A percentile compares a stretch with the other conserved stretches of the same genome.
phyloP scores from a whole-genome alignment of 495 filamentous ascomycete species.

The Penicillium paradoxum region DNA sequence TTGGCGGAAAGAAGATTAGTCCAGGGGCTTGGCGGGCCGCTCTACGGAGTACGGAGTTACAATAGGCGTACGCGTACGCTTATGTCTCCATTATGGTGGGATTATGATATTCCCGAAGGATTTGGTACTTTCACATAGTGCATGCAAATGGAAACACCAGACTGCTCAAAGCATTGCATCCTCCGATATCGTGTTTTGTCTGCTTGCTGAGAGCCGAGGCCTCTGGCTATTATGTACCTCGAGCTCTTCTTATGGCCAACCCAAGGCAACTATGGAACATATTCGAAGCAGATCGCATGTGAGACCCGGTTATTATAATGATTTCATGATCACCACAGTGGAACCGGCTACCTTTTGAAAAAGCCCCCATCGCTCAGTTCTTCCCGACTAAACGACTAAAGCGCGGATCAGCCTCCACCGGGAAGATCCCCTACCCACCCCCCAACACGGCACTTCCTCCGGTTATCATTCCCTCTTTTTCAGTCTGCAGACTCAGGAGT shows the following conservation, averaged over 20 bases:
- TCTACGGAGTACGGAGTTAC: not conserved
- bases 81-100: too few species aligned
- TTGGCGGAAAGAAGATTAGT: constrained; percentile 7
- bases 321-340: constrained; percentile 4
- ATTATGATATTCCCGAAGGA: too few species aligned
- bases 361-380: constrained; percentile 1
- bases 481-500: not conserved
- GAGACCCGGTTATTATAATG: not conserved
- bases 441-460: constrained; percentile 1
- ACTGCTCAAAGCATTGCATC: not conserved
- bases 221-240: not conserved
- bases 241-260: not conserved
- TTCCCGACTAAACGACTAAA: constrained; percentile 8
- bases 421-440: constrained; percentile 19
- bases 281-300: not conserved
- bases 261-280: not conserved
- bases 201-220: not conserved
- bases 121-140: too few species aligned
- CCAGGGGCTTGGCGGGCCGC: constrained; percentile 5
- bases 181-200: not conserved
- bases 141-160: too few species aligned
- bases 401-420: constrained; percentile 26
- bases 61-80: not conserved
- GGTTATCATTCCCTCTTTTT: constrained; percentile 4
- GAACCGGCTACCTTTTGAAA: constrained; percentile 1